These are phyloP conservation scores for Pistacia atlantica DNA, from an alignment of 345 rosid species.

Conservation along the genomic window DNA sequence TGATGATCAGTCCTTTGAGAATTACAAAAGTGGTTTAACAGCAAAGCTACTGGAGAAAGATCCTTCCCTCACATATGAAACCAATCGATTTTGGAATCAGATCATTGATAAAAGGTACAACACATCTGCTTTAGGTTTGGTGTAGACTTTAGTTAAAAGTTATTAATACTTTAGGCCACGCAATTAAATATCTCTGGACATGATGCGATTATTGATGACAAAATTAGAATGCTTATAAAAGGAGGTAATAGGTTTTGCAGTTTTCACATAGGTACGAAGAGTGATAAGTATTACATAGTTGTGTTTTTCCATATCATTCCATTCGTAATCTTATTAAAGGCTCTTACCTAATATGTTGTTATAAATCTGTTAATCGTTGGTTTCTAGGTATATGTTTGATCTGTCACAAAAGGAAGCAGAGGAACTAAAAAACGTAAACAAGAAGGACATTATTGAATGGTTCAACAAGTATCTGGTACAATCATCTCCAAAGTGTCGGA, in stretches of 20 bases:
- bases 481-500: slow-evolving; percentile 73
- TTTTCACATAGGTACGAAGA: background rate
- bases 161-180: background rate
- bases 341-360: background rate
- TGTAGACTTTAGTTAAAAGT: background rate
- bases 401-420: slow-evolving; percentile 73
- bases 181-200: background rate
- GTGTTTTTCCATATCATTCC: background rate
- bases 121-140: slow-evolving; percentile 9
- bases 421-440: slow-evolving; percentile 56
- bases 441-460: slow-evolving; percentile 69
- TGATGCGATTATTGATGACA: background rate
- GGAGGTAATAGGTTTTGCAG: background rate
- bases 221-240: background rate
- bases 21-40: slow-evolving; percentile 73
- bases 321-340: background rate
- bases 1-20: slow-evolving; percentile 73
- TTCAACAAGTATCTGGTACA: slow-evolving; percentile 62
- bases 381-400: slow-evolving; percentile 82
- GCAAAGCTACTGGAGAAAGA: slow-evolving; percentile 88
- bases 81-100: slow-evolving; percentile 86
- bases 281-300: background rate
- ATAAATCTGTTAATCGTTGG: background rate
- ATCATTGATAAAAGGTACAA: slow-evolving; percentile 79
- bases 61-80: slow-evolving; percentile 76